Percentiles rank a stretch among this genome's conserved stretches.
phyloP scores from a whole-genome alignment of 257 asterid genomes.

The Anisodus tanguticus region DNA sequence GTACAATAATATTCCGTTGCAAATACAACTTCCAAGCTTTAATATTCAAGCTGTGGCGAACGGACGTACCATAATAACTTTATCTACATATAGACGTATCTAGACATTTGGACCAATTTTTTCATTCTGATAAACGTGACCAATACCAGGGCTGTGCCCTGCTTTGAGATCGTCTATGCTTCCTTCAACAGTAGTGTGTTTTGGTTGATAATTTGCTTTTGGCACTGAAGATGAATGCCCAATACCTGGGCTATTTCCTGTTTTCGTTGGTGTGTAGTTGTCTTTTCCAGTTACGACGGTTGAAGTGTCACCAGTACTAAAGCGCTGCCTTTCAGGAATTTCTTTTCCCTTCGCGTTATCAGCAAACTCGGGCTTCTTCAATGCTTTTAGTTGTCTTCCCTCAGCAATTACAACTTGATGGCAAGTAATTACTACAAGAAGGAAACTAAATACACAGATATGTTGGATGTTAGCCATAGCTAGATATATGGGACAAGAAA shows the following conservation, averaged over 20 bases:
- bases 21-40: slow-evolving; percentile 20
- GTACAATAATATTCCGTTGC: background rate
- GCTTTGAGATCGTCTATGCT: slow-evolving; percentile 46
- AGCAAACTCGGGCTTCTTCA: slow-evolving; percentile 25
- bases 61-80: slow-evolving; percentile 1
- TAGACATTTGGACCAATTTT: slow-evolving; percentile 43
- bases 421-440: slow-evolving; percentile 36
- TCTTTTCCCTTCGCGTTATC: slow-evolving; percentile 26
- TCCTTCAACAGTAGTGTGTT: slow-evolving; percentile 27
- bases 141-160: slow-evolving; percentile 66
- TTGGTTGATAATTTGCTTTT: slow-evolving; percentile 29
- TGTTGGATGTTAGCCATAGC: slow-evolving; percentile 46
- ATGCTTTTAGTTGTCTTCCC: slow-evolving; percentile 52
- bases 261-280: slow-evolving; percentile 40
- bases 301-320: slow-evolving; percentile 17
- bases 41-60: background rate
- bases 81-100: slow-evolving; percentile 28
- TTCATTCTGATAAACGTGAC: slow-evolving; percentile 50
- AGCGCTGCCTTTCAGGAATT: slow-evolving; percentile 20
- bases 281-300: background rate
- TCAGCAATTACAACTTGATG: slow-evolving; percentile 26
- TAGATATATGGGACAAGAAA: background rate
- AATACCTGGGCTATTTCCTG: slow-evolving; percentile 75
- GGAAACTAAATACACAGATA: slow-evolving; percentile 38
- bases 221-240: slow-evolving; percentile 51